Evolutionary conservation across 805 yeast genomes (phyloP).

Genomic region (Starmera pachycereana): DNA sequence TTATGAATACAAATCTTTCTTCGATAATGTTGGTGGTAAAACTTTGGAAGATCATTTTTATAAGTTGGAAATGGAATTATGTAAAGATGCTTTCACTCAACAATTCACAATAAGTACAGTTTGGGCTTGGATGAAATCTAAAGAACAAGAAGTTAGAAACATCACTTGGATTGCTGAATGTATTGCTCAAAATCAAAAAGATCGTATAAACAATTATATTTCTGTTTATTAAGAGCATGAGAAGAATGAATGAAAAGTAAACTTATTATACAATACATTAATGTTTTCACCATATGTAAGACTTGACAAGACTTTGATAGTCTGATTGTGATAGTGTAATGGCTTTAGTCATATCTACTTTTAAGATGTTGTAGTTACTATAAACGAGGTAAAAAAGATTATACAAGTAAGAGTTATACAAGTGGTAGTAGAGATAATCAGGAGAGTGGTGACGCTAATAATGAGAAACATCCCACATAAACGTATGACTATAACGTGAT

Average conservation of each 20-base stretch:
- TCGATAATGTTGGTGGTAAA: conserved; percentile 37
- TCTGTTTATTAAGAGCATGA: conserved; percentile 60
- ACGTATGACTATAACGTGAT: too few species aligned
- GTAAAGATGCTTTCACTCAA: conserved; percentile 91
- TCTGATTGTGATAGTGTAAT: too few species aligned
- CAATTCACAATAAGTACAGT: conserved; percentile 84
- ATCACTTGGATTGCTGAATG: conserved; percentile 99
- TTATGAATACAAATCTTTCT: conserved; percentile 55
- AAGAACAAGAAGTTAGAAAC: conserved; percentile 94
- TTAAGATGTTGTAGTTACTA: too few species aligned
- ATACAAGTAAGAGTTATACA: too few species aligned
- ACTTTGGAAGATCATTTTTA: conserved; percentile 92
- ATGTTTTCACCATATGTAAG: too few species aligned
- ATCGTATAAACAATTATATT: conserved; percentile 83
- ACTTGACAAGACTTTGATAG: too few species aligned
- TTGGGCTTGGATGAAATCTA: conserved; percentile 95
- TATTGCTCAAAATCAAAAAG: conserved; percentile 96
- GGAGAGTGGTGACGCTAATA: too few species aligned
- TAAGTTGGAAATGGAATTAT: conserved; percentile 81
- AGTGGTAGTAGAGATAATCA: too few species aligned
- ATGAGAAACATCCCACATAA: too few species aligned
- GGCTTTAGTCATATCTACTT: too few species aligned
- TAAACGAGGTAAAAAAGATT: too few species aligned
- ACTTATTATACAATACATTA: too few species aligned
- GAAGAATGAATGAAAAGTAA: not conserved